Percentiles rank a stretch among this genome's conserved stretches.
Conservation (phyloP, 164 flowering plant species). For the Akebia trifoliata region DNA sequence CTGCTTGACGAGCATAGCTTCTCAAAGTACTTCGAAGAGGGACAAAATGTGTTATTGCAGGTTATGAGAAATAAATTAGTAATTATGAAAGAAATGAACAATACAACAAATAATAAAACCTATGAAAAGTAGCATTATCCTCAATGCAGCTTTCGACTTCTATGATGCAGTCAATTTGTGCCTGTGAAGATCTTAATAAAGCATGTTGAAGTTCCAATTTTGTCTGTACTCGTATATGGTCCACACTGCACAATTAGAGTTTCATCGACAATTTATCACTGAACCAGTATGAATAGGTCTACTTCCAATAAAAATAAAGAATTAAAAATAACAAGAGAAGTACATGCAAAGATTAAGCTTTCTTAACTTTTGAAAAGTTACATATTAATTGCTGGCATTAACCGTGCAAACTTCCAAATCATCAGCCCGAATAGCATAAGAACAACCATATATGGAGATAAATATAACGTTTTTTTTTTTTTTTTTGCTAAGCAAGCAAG, state of each 20-base stretch:
- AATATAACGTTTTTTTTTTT: too few species aligned
- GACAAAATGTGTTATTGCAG: neutral
- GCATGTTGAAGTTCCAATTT: slow-evolving; percentile 67
- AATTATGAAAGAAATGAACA: neutral
- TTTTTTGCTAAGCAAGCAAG: too few species aligned
- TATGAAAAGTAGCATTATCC: slow-evolving; percentile 70
- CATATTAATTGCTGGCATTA: too few species aligned
- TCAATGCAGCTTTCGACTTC: slow-evolving; percentile 84
- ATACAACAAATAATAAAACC: slow-evolving; percentile 32
- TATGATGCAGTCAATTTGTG: slow-evolving; percentile 51
- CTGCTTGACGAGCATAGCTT: slow-evolving; percentile 56
- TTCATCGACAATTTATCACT: neutral
- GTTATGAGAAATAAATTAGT: neutral
- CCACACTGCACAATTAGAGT: slow-evolving; percentile 48
- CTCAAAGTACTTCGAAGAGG: slow-evolving; percentile 42
- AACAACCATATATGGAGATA: too few species aligned
- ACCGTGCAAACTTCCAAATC: too few species aligned
- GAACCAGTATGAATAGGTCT: too few species aligned
- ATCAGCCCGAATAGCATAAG: too few species aligned
- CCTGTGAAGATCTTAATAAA: slow-evolving; percentile 38
- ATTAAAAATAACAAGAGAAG: too few species aligned
- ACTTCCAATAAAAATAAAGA: neutral
- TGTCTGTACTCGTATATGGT: slow-evolving; percentile 59
- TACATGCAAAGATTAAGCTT: too few species aligned
- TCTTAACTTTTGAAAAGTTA: too few species aligned